Base-by-base conservation (phyloP, 2,329 filamentous ascomycete species). In the Botrytis fragariae region DNA sequence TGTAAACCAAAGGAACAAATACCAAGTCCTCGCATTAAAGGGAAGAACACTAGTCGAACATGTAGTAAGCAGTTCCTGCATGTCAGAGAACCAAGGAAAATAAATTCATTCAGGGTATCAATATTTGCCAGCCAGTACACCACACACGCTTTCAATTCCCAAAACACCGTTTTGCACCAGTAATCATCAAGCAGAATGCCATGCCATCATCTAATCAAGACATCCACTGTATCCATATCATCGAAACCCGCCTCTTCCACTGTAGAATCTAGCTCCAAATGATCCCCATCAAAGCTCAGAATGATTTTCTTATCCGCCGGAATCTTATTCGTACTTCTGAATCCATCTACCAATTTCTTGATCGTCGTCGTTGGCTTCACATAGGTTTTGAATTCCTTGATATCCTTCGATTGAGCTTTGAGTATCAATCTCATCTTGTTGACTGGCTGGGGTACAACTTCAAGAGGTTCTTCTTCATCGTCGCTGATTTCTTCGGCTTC, bases 271-370 rank as follows among this genome's bases (percentile, higher is more conserved):
- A 88, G 86, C 22, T 91, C 87, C 42, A 97, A 83, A 64, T 84
- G 83, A 69, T 95, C 93, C 22, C 94, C 94, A 77, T 97, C 94
- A 81, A 94, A 95, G 77, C 87, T 85, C 18, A 97, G 83, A 54
- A 86, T 85, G 4, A 96, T 83, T 0, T 85, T 81, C 76, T 85
- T 86, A 7, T 87, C 85, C 1, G 83, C 79, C 0, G 83, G 81
- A 29, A 95, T 80, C 0, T 84, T 78, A 44, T 87, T 85, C 76
- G 86, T 83, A 54, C 84, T 84, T 69, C 89, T 87, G 80, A 92
- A 95, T 5, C 86, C 87, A 57, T 83, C 84, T 29, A 92, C 83
- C 69, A 97, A 85, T 71, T 87, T 89, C 45, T 85, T 86, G 37
- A 94, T 85, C 3, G 84, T 86, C 1, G 90, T 93, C 68, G 86